Conservation (phyloP, 768 basidiomycete species). For the Neoboletus brunneissimus region DNA sequence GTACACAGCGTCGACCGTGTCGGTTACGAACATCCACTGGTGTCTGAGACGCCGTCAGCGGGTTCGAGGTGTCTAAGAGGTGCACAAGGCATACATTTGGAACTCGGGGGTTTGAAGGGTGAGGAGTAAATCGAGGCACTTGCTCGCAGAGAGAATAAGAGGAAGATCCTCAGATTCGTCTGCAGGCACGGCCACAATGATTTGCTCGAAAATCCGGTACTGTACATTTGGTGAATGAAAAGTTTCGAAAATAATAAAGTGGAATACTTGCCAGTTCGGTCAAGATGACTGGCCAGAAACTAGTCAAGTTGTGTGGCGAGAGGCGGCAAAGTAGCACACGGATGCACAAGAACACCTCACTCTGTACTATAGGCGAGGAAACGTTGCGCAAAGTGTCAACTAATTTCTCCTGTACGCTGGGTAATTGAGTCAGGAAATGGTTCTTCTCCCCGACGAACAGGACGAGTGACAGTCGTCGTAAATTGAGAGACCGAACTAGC, state of each 20-base stretch:
- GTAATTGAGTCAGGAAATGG: constrained; percentile 84
- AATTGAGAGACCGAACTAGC: constrained; percentile 77
- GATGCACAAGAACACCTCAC: constrained; percentile 93
- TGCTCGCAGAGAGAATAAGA: constrained; percentile 84
- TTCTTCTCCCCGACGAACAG: constrained; percentile 90
- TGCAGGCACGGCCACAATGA: constrained; percentile 63
- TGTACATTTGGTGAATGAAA: constrained; percentile 30
- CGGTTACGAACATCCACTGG: constrained; percentile 98
- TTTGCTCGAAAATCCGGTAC: constrained; percentile 89
- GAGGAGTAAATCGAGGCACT: constrained; percentile 90
- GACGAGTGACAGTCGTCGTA: constrained; percentile 83
- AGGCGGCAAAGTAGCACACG: constrained; percentile 88
- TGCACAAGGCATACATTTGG: constrained; percentile 66
- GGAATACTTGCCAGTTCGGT: constrained; percentile 73
- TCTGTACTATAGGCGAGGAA: constrained; percentile 80
- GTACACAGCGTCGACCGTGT: constrained; percentile 94
- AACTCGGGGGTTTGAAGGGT: constrained; percentile 96
- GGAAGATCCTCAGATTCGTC: constrained; percentile 86
- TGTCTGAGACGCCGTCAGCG: constrained; percentile 48
- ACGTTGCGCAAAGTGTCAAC: constrained; percentile 87
- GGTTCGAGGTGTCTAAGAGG: background rate
- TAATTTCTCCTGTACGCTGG: constrained; percentile 93
- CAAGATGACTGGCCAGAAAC: constrained; percentile 95
- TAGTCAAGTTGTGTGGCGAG: constrained; percentile 85
- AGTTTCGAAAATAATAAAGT: no score